These are phyloP conservation scores for Aspergillus nidulans DNA, from an alignment of 495 filamentous ascomycete genomes.

Conservation along the genomic window DNA sequence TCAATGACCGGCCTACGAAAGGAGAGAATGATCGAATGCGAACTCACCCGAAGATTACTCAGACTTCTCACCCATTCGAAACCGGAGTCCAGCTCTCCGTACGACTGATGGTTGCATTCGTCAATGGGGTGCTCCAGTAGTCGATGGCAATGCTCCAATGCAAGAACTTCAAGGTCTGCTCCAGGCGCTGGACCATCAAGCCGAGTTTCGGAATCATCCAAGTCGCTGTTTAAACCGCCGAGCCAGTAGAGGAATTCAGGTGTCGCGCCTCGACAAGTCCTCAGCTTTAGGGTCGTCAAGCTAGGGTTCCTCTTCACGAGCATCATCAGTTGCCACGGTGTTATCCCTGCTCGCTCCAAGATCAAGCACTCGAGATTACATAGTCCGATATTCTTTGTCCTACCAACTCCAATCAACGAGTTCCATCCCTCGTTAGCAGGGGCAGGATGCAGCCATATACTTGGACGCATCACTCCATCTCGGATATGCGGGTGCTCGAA, in stretches of 20 bases:
- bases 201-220: conserved; percentile 10
- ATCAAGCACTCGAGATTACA: conserved; percentile 23
- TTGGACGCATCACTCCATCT: conserved; percentile 23
- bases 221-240: conserved; percentile 19
- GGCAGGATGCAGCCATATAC: conserved; percentile 24
- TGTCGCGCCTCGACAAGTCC: conserved; percentile 29
- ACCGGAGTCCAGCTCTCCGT: conserved; percentile 16
- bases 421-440: conserved; percentile 33
- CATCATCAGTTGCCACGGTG: conserved; percentile 32
- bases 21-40: neutral
- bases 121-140: conserved; percentile 7
- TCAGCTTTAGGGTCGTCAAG: conserved; percentile 25
- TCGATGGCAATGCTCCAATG: conserved; percentile 29
- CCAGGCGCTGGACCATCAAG: conserved; percentile 20
- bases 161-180: conserved; percentile 20
- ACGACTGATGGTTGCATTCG: neutral
- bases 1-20: neutral
- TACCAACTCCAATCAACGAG: conserved; percentile 23
- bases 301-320: conserved; percentile 28
- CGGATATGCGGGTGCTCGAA: conserved; percentile 36
- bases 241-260: conserved; percentile 33
- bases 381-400: conserved; percentile 15
- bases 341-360: conserved; percentile 32
- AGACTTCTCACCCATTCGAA: conserved; percentile 28
- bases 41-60: conserved; percentile 21